Percentiles rank a stretch among this genome's conserved stretches.
Conservation (phyloP, 2,329 filamentous ascomycete species). For the Sclerotinia spermophila region DNA sequence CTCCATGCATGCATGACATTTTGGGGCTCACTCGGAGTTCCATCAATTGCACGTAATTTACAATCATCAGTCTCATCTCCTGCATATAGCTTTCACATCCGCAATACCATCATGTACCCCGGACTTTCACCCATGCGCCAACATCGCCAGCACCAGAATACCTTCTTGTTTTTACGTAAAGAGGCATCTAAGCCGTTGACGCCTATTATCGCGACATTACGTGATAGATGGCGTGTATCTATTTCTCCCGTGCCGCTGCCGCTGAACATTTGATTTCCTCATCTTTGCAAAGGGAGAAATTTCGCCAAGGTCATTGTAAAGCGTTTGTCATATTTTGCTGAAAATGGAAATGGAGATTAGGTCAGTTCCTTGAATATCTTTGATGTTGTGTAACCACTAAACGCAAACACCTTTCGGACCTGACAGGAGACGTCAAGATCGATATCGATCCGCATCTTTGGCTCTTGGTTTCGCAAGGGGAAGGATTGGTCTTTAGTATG, state of each 20-base stretch:
- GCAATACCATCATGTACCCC: too few species aligned
- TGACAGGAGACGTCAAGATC: not conserved
- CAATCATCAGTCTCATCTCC: not conserved
- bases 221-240: not conserved
- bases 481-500: too few species aligned
- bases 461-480: too few species aligned
- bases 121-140: not conserved
- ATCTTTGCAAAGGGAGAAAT: not conserved
- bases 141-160: not conserved
- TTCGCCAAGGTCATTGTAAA: not conserved
- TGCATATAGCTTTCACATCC: not conserved
- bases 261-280: not conserved
- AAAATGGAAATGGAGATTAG: not conserved
- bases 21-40: not conserved
- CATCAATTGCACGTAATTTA: not conserved
- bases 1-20: not conserved
- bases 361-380: not conserved
- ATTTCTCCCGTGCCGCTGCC: not conserved
- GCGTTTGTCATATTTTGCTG: not conserved
- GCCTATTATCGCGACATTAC: not conserved
- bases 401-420: too few species aligned
- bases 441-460: not conserved
- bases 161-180: not conserved
- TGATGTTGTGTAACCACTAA: not conserved
- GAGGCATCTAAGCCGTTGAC: not conserved